phyloP scores from a whole-genome alignment of 257 asterid species.

The Forsythia viridissima region DNA sequence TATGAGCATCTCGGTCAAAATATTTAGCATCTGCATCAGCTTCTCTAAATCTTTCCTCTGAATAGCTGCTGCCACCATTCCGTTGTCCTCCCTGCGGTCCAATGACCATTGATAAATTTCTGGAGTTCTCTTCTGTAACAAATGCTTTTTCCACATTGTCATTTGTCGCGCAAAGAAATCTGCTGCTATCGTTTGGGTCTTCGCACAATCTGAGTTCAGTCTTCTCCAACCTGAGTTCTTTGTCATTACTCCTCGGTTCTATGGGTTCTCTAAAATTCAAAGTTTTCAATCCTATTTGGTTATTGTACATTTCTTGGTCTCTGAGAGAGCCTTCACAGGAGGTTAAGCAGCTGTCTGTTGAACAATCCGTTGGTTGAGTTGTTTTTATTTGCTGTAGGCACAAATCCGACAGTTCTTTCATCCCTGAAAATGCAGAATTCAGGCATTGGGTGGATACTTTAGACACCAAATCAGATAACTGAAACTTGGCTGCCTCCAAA shows the following conservation, averaged over 20 bases:
- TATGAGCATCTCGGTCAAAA: slow-evolving; percentile 16
- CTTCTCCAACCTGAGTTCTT: slow-evolving; percentile 37
- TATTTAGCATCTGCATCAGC: slow-evolving; percentile 34
- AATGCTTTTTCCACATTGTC: slow-evolving; percentile 43
- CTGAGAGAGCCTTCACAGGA: slow-evolving; percentile 62
- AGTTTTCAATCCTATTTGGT: slow-evolving; percentile 39
- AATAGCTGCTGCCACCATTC: slow-evolving; percentile 33
- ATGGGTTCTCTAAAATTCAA: slow-evolving; percentile 37
- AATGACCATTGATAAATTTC: slow-evolving; percentile 62
- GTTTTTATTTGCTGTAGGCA: slow-evolving; percentile 54
- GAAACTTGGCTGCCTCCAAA: slow-evolving; percentile 81
- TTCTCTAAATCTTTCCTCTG: slow-evolving; percentile 36
- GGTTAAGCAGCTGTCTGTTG: slow-evolving; percentile 76
- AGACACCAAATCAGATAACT: slow-evolving; percentile 73
- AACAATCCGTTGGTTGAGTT: slow-evolving; percentile 61
- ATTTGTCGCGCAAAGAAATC: slow-evolving; percentile 29
- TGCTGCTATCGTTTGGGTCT: slow-evolving; percentile 43
- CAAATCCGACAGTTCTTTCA: slow-evolving; percentile 54
- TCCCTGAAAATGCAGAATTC: slow-evolving; percentile 61
- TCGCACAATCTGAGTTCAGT: slow-evolving; percentile 52
- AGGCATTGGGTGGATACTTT: slow-evolving; percentile 79
- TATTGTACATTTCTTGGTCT: slow-evolving; percentile 58
- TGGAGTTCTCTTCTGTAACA: slow-evolving; percentile 36
- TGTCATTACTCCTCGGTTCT: slow-evolving; percentile 37
- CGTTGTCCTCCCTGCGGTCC: slow-evolving; percentile 55